phyloP scores from a whole-genome alignment of 805 yeast genomes.

The Saturnispora bothae region DNA sequence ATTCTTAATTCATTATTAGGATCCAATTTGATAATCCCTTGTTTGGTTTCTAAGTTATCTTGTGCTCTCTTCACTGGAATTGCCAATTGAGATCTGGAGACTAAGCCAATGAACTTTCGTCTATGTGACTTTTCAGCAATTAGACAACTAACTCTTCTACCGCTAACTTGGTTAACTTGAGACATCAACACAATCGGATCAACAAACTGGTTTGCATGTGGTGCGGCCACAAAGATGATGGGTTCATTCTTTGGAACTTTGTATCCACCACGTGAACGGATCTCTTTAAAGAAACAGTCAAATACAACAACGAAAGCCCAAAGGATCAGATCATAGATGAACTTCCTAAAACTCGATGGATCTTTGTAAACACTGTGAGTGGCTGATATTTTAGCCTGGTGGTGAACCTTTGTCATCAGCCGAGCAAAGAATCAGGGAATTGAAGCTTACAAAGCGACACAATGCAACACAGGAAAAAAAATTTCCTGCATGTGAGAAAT shows the following conservation, averaged over 20 bases:
- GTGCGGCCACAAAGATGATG: slow-evolving; percentile 71
- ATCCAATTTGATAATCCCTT: slow-evolving; percentile 54
- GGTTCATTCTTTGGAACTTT: slow-evolving; percentile 52
- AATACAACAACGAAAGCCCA: slow-evolving; percentile 37
- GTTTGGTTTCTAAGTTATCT: slow-evolving; percentile 60
- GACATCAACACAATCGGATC: slow-evolving; percentile 67
- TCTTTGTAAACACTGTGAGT: slow-evolving; percentile 23
- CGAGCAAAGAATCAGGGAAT: too few species aligned
- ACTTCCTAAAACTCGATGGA: slow-evolving; percentile 29
- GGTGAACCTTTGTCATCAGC: too few species aligned
- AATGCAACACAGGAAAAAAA: too few species aligned
- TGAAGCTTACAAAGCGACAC: too few species aligned
- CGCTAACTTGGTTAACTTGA: slow-evolving; percentile 48
- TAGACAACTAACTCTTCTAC: slow-evolving; percentile 39
- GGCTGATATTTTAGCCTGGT: too few species aligned
- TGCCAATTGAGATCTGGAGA: slow-evolving; percentile 67
- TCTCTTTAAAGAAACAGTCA: slow-evolving; percentile 65
- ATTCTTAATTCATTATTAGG: slow-evolving; percentile 34
- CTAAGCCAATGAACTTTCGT: slow-evolving; percentile 51
- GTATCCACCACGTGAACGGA: slow-evolving; percentile 61
- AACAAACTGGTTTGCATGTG: slow-evolving; percentile 84
- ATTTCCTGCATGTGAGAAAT: too few species aligned
- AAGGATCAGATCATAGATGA: slow-evolving; percentile 41
- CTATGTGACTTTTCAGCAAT: slow-evolving; percentile 45
- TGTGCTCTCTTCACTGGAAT: slow-evolving; percentile 93